Evolutionary conservation across 1,284 basidiomycete species (phyloP), one percentile per base, ranked within the genome.

Genomic region (Moesziomyces aphidis): DNA sequence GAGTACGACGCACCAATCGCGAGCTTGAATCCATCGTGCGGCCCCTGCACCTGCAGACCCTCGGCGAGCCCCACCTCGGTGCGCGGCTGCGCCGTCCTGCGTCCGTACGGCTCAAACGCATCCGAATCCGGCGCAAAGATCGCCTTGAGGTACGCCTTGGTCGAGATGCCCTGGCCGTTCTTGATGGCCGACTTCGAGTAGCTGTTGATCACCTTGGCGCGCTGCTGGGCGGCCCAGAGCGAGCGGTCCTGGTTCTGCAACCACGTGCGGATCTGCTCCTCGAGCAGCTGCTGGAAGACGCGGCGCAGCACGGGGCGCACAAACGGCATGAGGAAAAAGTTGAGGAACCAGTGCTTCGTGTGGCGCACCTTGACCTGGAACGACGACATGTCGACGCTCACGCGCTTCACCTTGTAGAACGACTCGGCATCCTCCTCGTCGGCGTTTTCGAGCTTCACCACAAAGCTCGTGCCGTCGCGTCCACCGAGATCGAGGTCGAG

Each of bases 331-430:
- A 80, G 62, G 70, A 84, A 69, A 58, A 76, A 82, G 74, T 82
- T 81, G 34, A 78, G 62, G 56, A 84, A 73, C 50, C 77, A 80
- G 65, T 82, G 77, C 55, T 72, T 58, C 15, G 72, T 73, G 56
- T 82, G 64, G 50, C 77, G 66, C 44, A 84, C 73, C 42, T 60
- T 85, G 39, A 60, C 66, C 67, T 67, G 60, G 68, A 72, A 86
- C 85, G 49, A 78, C 42, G 78, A 63, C 69, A 87, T 84, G 69
- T 83, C 82, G 63, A 87, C 86, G 43, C 85, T 79, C 62, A 87
- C 86, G 56, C 85, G 81, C 77, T 86, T 85, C 73, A 87, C 85
- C 66, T 83, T 85, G 82, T 87, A 87, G 86, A 86, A 87, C 17
- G 85, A 84, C 82, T 87, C 86, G 52, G 80, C 74, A 70, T 87